These are phyloP conservation scores for Dactylonectria estremocensis DNA, from an alignment of 2,329 filamentous ascomycete genomes.

Conservation along the genomic window DNA sequence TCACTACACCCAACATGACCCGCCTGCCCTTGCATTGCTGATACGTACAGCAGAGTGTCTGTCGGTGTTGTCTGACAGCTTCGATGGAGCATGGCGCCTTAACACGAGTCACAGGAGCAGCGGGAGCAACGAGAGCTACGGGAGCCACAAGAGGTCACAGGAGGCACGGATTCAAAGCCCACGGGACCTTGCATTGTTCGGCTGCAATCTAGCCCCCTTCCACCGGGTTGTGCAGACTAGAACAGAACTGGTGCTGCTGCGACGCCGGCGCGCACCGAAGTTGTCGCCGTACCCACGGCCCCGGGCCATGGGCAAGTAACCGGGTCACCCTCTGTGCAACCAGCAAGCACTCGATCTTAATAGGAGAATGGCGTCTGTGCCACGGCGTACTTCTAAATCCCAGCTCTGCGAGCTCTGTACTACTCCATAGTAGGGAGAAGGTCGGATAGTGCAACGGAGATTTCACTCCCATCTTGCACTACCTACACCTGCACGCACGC, in stretches of 20 bases:
- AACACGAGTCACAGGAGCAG: constrained; percentile 4
- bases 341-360: background rate
- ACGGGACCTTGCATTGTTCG: constrained; percentile 24
- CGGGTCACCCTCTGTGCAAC: constrained; percentile 13
- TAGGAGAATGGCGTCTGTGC: background rate
- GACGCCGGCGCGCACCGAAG: constrained; percentile 9
- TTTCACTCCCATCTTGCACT: background rate
- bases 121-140: too few relatives aligned
- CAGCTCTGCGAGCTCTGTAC: background rate
- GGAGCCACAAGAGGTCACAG: too few relatives aligned
- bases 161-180: background rate
- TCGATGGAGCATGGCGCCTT: constrained; percentile 14
- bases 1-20: constrained; percentile 8
- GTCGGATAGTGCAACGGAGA: constrained; percentile 8
- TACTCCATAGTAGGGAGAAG: background rate
- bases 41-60: background rate
- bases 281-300: constrained; percentile 28
- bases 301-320: constrained; percentile 19
- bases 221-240: constrained; percentile 2
- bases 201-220: background rate
- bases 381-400: background rate
- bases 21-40: constrained; percentile 13
- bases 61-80: constrained; percentile 7
- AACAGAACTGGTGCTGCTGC: constrained; percentile 8
- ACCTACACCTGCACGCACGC: background rate